These are phyloP conservation scores for Colletotrichum filicis DNA, from an alignment of 2,329 filamentous ascomycete species.

Conservation along the genomic window DNA sequence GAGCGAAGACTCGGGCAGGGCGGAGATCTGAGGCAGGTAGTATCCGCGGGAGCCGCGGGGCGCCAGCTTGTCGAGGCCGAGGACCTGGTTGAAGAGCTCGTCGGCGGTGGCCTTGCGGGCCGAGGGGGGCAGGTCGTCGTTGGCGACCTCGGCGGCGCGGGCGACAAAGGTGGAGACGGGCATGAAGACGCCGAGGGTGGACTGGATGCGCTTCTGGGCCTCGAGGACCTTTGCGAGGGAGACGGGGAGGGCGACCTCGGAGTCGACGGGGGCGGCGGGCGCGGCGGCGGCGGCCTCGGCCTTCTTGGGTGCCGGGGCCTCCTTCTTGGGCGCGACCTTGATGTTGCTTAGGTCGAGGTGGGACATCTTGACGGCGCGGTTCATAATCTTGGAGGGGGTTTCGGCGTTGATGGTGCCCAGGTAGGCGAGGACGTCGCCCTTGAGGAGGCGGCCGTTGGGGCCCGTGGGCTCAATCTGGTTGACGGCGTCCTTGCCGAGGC, in stretches of 20 bases:
- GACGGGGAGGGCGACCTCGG: constrained; percentile 77
- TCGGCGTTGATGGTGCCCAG: constrained; percentile 80
- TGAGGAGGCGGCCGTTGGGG: constrained; percentile 87
- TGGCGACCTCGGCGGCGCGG: constrained; percentile 86
- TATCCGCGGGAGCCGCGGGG: constrained; percentile 63
- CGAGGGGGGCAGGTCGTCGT: constrained; percentile 82
- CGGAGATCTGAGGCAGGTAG: constrained; percentile 78
- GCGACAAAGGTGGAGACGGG: constrained; percentile 89
- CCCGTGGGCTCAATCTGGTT: constrained; percentile 88
- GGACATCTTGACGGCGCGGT: constrained; percentile 77
- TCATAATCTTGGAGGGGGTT: constrained; percentile 77
- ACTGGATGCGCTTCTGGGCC: constrained; percentile 82
- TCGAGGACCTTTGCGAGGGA: constrained; percentile 83
- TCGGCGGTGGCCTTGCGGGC: constrained; percentile 75
- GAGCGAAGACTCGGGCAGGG: constrained; percentile 60
- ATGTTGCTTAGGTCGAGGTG: constrained; percentile 97
- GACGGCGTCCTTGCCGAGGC: constrained; percentile 79
- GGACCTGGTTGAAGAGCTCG: constrained; percentile 89
- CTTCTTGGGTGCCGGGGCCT: constrained; percentile 47
- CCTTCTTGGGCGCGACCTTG: constrained; percentile 75
- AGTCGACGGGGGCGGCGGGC: constrained; percentile 56
- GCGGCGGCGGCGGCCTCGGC: constrained; percentile 41
- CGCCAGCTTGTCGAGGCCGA: constrained; percentile 71
- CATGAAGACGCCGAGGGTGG: constrained; percentile 81
- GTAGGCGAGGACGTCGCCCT: constrained; percentile 94